Base-by-base conservation (phyloP, 495 filamentous ascomycete species). In the Aspergillus hancockii region DNA sequence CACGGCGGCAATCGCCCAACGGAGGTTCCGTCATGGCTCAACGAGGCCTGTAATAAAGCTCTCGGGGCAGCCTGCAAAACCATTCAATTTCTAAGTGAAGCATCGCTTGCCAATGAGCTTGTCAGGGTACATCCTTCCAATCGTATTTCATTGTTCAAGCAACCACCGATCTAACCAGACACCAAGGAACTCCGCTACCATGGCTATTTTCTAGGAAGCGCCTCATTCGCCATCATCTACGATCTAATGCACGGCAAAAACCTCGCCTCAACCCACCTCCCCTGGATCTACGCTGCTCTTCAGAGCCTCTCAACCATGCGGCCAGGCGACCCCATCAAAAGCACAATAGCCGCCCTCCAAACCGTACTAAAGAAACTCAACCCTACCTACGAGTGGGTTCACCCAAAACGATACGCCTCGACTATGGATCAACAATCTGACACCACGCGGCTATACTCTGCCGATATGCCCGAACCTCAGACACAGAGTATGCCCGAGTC, bases 11-110 rank as follows among this genome's bases (percentile, higher is more conserved):
- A 19, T 8, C 69, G 60, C 4, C 61, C 68, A 1, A 65, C 59
- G 5, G 71, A 77, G 41, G 71, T 70, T 1, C 76, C 76, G 2
- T 47, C 67, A 14, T 79, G 76, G 76, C 59, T 79, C 4, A 74
- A 78, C 18, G 74, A 79, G 55, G 76, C 76, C n/a, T 79, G 76
- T 36, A 70, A 69, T n/a, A 60, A 70, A 25, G 67, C 70, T 8
- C 60, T 75, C 7, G 68, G 67, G 10, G 69, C 72, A 0, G 75
- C 76, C 3, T 67, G 70, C 25, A 65, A 71, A 28, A 75, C 74
- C 0, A 74, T 79, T 21, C 72, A 74, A 30, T 67, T 71, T 47
- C 59, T 79, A 4, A 70, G 61, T 28, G 74, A 72, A 52, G 67
- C 74, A 2, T 73, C 68, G 32, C 57, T 62, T 12, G 49, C 63